phyloP scores from a whole-genome alignment of 306 rosid species.

The Cicer pinnatifidum region DNA sequence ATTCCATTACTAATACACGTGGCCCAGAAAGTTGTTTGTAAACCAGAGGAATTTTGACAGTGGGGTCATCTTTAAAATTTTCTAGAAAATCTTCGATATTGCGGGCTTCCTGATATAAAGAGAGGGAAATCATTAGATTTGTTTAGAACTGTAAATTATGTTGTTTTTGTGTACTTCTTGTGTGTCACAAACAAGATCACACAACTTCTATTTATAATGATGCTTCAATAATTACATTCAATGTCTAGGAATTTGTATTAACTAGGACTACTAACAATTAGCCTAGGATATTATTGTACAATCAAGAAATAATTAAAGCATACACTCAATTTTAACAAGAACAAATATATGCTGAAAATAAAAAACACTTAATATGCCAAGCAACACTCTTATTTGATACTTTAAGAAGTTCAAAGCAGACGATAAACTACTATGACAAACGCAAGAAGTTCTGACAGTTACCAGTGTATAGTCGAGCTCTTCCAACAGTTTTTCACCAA shows the following conservation, averaged over 20 bases:
- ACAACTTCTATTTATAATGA: too few relatives aligned
- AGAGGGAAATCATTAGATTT: constrained; percentile 28
- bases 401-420: constrained; percentile 33
- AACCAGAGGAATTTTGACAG: constrained; percentile 91
- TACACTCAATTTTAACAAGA: too few relatives aligned
- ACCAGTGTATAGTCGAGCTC: constrained; percentile 99
- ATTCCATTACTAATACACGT: constrained; percentile 97
- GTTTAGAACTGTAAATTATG: neutral
- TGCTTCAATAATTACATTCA: too few relatives aligned
- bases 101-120: constrained; percentile 85
- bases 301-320: too few relatives aligned
- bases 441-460: constrained; percentile 51
- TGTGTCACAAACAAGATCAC: too few relatives aligned
- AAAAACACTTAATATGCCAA: constrained; percentile 27
- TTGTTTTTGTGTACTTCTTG: too few relatives aligned
- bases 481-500: constrained; percentile 99
- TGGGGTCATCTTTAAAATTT: constrained; percentile 89
- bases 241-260: too few relatives aligned
- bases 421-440: constrained; percentile 31
- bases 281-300: too few relatives aligned
- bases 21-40: constrained; percentile 82
- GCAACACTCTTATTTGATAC: constrained; percentile 12
- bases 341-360: constrained; percentile 10
- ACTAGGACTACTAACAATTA: too few relatives aligned
- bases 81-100: constrained; percentile 91